Evolutionary conservation across 768 basidiomycete species (phyloP).

Genomic region (Xerocomus potaroensis): DNA sequence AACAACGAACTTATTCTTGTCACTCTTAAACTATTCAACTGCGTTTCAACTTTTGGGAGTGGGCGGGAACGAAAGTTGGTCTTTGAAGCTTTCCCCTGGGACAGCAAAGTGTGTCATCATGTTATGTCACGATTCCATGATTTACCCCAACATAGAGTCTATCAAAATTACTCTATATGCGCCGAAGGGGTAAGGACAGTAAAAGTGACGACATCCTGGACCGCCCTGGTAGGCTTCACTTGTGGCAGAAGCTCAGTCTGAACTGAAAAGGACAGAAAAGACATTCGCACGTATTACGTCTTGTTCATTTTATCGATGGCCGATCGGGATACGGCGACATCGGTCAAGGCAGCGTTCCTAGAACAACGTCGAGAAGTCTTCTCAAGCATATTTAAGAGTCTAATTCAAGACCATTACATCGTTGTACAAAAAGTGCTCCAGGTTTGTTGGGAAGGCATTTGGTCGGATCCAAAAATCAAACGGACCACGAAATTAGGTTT

Average conservation of each 20-base stretch:
- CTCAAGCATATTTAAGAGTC: conserved; percentile 66
- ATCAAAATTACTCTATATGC: conserved; percentile 65
- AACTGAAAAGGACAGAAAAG: conserved; percentile 33
- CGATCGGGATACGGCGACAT: conserved; percentile 40
- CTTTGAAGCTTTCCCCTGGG: conserved; percentile 74
- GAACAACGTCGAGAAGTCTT: conserved; percentile 68
- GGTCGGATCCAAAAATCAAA: conserved; percentile 69
- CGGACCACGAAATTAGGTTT: conserved; percentile 65
- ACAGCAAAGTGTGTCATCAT: conserved; percentile 52
- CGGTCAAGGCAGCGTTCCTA: conserved; percentile 60
- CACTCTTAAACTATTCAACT: conserved; percentile 59
- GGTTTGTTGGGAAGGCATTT: conserved; percentile 70
- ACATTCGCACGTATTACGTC: conserved; percentile 76
- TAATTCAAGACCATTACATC: conserved; percentile 60
- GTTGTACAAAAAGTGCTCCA: conserved; percentile 66
- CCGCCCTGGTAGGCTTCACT: conserved; percentile 49
- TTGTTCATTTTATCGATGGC: conserved; percentile 73
- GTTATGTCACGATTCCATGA: neutral
- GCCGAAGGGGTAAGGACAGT: conserved; percentile 51
- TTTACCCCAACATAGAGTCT: conserved; percentile 42
- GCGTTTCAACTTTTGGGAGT: conserved; percentile 59
- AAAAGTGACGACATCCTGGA: conserved; percentile 38
- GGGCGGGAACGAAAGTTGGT: conserved; percentile 61
- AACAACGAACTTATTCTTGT: conserved; percentile 65
- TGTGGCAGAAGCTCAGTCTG: neutral